Conservation (phyloP, 2,329 filamentous ascomycete genomes). For the Colletotrichum chlorophyti region DNA sequence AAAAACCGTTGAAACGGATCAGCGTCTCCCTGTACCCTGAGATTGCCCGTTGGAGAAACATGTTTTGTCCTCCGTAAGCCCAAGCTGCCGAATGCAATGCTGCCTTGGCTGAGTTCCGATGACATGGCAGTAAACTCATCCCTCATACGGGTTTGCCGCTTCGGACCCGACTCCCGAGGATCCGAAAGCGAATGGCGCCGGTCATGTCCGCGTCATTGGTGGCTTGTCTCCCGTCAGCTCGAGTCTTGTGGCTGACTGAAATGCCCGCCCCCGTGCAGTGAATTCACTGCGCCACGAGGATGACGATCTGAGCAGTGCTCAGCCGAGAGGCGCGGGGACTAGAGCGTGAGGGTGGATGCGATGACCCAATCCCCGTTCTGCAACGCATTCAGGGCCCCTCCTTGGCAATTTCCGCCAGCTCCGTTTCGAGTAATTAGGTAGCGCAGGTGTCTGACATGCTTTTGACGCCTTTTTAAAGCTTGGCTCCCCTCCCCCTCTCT, state of each 20-base stretch:
- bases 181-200: conserved; percentile 10
- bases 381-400: background rate
- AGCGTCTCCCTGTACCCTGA: too few species aligned
- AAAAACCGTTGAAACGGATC: too few species aligned
- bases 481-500: background rate
- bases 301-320: background rate
- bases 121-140: too few species aligned
- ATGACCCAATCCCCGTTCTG: background rate
- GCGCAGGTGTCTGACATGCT: background rate
- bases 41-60: too few species aligned
- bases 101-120: too few species aligned
- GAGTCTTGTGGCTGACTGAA: conserved; percentile 9
- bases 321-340: background rate
- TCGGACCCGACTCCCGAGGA: background rate
- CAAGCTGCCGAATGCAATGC: too few species aligned
- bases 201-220: conserved; percentile 13
- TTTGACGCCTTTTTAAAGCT: conserved; percentile 7
- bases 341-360: background rate
- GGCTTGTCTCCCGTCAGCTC: conserved; percentile 8
- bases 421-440: conserved; percentile 5
- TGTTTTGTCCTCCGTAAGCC: too few species aligned
- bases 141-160: too few species aligned
- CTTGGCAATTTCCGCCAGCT: conserved; percentile 21
- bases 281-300: conserved; percentile 25
- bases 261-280: conserved; percentile 4